Percentiles rank a stretch among this genome's conserved stretches.
These are phyloP conservation scores for Monosporascus sp. DNA, from an alignment of 2,329 filamentous ascomycete species.

Conservation along the genomic window DNA sequence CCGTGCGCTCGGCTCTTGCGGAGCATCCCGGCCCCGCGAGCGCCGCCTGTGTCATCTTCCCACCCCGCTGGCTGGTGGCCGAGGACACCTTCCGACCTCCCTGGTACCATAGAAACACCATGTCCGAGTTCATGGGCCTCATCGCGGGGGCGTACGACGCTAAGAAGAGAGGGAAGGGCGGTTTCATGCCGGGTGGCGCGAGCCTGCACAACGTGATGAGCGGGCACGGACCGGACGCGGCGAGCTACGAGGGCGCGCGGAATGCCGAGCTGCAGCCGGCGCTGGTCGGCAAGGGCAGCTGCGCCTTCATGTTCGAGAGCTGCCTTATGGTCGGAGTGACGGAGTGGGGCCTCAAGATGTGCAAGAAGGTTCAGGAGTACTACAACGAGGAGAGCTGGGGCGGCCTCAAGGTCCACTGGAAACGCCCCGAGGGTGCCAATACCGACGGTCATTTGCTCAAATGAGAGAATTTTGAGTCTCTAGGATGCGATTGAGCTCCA, in stretches of 20 bases:
- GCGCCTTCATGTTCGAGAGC: slow-evolving; percentile 67
- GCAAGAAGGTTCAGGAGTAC: slow-evolving; percentile 53
- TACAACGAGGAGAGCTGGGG: slow-evolving; percentile 84
- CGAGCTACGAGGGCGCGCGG: slow-evolving; percentile 49
- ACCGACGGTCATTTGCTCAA: slow-evolving; percentile 24
- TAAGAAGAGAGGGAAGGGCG: slow-evolving; percentile 40
- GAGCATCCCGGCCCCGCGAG: slow-evolving; percentile 49
- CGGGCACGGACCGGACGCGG: slow-evolving; percentile 49
- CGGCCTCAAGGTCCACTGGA: slow-evolving; percentile 60
- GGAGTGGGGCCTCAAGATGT: slow-evolving; percentile 62
- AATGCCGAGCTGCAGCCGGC: slow-evolving; percentile 57
- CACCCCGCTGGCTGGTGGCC: slow-evolving; percentile 55
- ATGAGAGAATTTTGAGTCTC: slow-evolving; percentile 12
- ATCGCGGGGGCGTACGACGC: slow-evolving; percentile 47
- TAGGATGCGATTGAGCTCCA: not conserved
- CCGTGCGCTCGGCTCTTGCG: slow-evolving; percentile 50
- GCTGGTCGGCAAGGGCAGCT: slow-evolving; percentile 56
- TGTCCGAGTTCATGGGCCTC: slow-evolving; percentile 50
- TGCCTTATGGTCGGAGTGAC: slow-evolving; percentile 67
- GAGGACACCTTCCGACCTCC: slow-evolving; percentile 58
- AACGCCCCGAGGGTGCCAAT: slow-evolving; percentile 31
- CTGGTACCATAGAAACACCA: slow-evolving; percentile 57
- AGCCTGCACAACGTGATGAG: slow-evolving; percentile 59
- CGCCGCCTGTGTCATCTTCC: slow-evolving; percentile 60
- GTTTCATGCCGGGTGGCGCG: slow-evolving; percentile 44